These are phyloP conservation scores for Ilyonectria destructans DNA, from an alignment of 2,329 filamentous ascomycete species.

Conservation along the genomic window DNA sequence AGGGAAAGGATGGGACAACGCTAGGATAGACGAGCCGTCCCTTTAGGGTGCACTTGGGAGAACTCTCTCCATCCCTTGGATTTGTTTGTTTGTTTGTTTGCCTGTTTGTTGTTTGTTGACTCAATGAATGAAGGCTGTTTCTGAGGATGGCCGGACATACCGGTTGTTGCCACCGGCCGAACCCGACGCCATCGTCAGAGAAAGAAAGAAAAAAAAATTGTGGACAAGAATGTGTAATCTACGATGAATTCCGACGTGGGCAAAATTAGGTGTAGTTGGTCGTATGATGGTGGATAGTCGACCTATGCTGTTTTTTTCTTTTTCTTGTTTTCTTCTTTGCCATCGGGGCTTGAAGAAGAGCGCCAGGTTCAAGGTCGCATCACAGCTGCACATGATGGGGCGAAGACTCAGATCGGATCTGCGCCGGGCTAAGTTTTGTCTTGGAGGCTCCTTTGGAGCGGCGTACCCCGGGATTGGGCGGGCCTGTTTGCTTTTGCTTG, in stretches of 20 bases:
- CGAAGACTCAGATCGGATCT: constrained; percentile 39
- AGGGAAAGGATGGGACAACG: constrained; percentile 3
- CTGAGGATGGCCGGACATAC: constrained; percentile 14
- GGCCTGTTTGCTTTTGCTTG: constrained; percentile 32
- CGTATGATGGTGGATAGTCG: constrained; percentile 41
- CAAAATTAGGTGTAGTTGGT: constrained; percentile 27
- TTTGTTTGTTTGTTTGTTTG: constrained; percentile 27
- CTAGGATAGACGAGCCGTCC: constrained; percentile 28
- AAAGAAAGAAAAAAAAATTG: constrained; percentile 2
- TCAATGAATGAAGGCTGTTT: constrained; percentile 6
- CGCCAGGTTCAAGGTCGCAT: constrained; percentile 17
- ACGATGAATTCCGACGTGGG: constrained; percentile 22
- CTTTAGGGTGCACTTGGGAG: constrained; percentile 10
- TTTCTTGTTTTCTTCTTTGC: constrained; percentile 14
- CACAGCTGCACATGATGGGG: constrained; percentile 26
- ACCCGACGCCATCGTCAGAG: constrained; percentile 20
- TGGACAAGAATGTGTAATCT: constrained; percentile 25
- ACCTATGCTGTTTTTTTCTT: constrained; percentile 13
- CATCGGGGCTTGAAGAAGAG: constrained; percentile 19
- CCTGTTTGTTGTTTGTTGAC: constrained; percentile 23
- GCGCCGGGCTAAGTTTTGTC: constrained; percentile 15
- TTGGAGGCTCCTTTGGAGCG: constrained; percentile 6
- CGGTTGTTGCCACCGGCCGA: constrained; percentile 30
- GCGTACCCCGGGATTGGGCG: background rate
- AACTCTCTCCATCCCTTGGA: constrained; percentile 1